Evolutionary conservation across 495 filamentous ascomycete species (phyloP).

Genomic region (Letharia columbiana): DNA sequence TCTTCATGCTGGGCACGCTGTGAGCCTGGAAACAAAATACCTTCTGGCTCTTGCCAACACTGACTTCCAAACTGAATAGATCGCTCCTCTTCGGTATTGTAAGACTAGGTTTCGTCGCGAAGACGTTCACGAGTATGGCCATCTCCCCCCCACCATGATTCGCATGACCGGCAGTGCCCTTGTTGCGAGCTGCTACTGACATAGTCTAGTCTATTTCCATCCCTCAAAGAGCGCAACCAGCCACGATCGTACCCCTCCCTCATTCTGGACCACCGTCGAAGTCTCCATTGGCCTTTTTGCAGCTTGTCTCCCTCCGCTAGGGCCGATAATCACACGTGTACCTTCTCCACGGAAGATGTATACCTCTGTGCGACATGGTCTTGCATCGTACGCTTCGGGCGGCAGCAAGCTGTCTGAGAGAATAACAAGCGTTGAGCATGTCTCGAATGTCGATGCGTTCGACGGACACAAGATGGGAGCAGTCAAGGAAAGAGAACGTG

Average conservation of each 20-base stretch:
- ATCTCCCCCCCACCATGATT: too few relatives aligned
- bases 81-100: constrained; percentile 7
- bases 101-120: constrained; percentile 4
- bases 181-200: not conserved
- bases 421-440: too few relatives aligned
- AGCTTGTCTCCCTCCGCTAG: constrained; percentile 14
- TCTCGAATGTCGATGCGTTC: too few relatives aligned
- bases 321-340: not conserved
- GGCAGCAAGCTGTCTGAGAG: too few relatives aligned
- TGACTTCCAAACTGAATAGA: not conserved
- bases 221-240: not conserved
- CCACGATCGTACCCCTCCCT: not conserved
- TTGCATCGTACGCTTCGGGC: too few relatives aligned
- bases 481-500: too few relatives aligned
- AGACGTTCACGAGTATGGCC: constrained; percentile 9
- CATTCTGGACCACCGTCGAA: constrained; percentile 13
- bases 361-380: too few relatives aligned
- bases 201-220: not conserved
- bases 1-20: constrained; percentile 10
- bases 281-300: constrained; percentile 10
- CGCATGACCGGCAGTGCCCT: not conserved
- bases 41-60: not conserved
- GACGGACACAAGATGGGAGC: too few relatives aligned
- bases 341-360: not conserved
- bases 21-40: not conserved